Percentiles rank a stretch among this genome's conserved stretches.
phyloP scores from a whole-genome alignment of 1,139 yeast species.

The Pichia sp. region DNA sequence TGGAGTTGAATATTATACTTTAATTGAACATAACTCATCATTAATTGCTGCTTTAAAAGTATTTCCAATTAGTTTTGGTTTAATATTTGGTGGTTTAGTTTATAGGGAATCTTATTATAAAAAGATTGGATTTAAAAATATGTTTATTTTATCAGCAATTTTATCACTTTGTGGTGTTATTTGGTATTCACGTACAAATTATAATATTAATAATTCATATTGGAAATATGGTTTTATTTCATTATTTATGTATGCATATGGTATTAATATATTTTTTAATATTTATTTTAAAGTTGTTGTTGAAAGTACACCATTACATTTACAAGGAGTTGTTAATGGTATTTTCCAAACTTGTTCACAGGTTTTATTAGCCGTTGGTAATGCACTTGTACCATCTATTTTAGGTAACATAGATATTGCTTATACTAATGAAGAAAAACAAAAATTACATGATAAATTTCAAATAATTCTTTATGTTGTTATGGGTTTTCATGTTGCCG shows the following conservation, averaged over 20 bases:
- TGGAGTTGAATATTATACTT: constrained; percentile 17
- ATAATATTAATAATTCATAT: constrained; percentile 16
- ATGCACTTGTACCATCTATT: constrained; percentile 26
- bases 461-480: constrained; percentile 9
- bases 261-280: constrained; percentile 19
- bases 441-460: constrained; percentile 6
- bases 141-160: constrained; percentile 19
- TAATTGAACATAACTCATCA: constrained; percentile 20
- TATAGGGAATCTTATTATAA: constrained; percentile 13
- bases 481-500: constrained; percentile 9
- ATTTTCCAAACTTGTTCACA: constrained; percentile 30
- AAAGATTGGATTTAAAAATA: constrained; percentile 19
- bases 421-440: constrained; percentile 7
- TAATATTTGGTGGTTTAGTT: constrained; percentile 13
- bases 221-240: constrained; percentile 29
- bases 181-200: constrained; percentile 26
- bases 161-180: constrained; percentile 17
- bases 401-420: constrained; percentile 18
- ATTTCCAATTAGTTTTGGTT: constrained; percentile 22
- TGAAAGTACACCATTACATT: constrained; percentile 28
- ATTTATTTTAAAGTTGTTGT: constrained; percentile 23
- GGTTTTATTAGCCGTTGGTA: constrained; percentile 25
- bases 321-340: constrained; percentile 32
- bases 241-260: constrained; percentile 19
- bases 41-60: constrained; percentile 28